phyloP scores from a whole-genome alignment of 179 eudicot species.

The Camellia oleifera region DNA sequence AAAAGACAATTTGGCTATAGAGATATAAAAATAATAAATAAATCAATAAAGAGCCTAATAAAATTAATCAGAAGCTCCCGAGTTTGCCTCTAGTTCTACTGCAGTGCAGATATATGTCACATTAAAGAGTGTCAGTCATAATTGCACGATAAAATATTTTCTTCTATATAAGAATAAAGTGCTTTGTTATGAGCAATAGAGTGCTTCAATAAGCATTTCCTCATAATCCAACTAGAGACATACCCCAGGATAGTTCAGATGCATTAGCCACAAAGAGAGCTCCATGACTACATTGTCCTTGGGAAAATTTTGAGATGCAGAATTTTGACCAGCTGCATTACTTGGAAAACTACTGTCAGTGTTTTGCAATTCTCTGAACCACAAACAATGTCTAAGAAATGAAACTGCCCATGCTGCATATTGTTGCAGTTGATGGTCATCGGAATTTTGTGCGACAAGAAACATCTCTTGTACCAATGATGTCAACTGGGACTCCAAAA shows the following conservation, averaged over 20 bases:
- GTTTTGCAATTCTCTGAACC: conserved; percentile 39
- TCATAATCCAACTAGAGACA: conserved; percentile 10
- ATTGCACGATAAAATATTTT: background rate
- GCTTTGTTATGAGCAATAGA: background rate
- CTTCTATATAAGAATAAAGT: background rate
- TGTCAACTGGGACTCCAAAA: conserved; percentile 48
- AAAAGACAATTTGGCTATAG: background rate
- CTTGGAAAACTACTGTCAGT: conserved; percentile 22
- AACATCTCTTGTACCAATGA: conserved; percentile 74
- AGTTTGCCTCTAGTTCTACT: background rate
- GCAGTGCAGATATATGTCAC: background rate
- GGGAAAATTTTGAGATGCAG: conserved; percentile 49
- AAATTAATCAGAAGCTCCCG: background rate
- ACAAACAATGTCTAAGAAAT: conserved; percentile 55
- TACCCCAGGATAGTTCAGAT: conserved; percentile 56
- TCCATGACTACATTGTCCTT: conserved; percentile 64
- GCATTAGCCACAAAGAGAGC: conserved; percentile 78
- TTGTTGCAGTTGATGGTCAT: conserved; percentile 62
- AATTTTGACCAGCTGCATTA: conserved; percentile 28
- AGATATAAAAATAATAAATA: background rate
- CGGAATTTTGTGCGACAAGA: conserved; percentile 74
- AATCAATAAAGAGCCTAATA: background rate
- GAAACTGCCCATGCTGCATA: conserved; percentile 90
- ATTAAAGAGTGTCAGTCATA: background rate
- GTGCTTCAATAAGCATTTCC: background rate